Evolutionary conservation across 768 basidiomycete species (phyloP), one percentile per base, ranked within the genome.

Genomic region (Kwoniella europaea): DNA sequence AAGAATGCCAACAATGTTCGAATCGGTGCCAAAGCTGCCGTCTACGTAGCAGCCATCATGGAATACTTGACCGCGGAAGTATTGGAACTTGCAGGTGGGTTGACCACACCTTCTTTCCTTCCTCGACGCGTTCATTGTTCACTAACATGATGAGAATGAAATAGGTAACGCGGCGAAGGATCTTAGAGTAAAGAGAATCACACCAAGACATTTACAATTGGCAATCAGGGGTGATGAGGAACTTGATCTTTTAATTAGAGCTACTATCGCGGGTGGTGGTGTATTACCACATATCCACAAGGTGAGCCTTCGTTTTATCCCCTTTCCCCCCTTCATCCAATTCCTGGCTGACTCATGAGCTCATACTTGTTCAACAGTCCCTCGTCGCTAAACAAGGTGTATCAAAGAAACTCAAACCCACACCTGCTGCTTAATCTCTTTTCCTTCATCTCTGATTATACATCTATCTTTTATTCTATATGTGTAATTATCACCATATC

Each of bases 161-260:
- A 15, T 71, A 95, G 94, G 95, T 24, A 98, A 98, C 83, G 95
- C 95, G 35, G 96, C 94, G 2, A 96, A 97, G 81, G 95, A 98
- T 86, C 88, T 97, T n/a, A 89, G 91, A 61, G 94, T 96, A 58
- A 98, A 97, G 84, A 93, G 95, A 84, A 95, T 98, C 82, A 96
- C 93, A 0, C 95, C 95, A 18, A 91, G 95, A 76, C 95, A 98
- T 85, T 84, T 98, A 74, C 95, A 97, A 83, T 89, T 97, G 35
- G 95, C 95, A 29, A 98, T 98, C 74, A 91, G 94, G 71, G 95
- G 95, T 43, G 95, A 98, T 83, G 94, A 97, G 84, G 95, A 98
- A 81, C 90, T 98, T n/a, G 95, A 98, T 82, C 91, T 89, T 18
- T 89, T 98, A 69, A 94, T 98, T 35, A 89, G 90, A 65, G 95